Conservation (phyloP, 2,329 filamentous ascomycete genomes). For the Arachnopeziza araneosa region DNA sequence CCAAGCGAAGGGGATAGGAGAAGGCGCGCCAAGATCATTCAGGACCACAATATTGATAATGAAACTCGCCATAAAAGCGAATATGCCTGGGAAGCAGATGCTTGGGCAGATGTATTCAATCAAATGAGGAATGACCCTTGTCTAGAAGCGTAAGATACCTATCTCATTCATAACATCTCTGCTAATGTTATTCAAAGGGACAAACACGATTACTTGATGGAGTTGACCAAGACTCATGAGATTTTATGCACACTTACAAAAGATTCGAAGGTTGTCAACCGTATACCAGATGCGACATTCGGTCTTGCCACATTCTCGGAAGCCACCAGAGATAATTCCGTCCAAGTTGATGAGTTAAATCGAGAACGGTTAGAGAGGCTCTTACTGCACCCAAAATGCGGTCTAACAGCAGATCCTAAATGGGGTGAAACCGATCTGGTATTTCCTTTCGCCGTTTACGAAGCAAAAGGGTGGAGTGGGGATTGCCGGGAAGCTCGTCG, state of each 20-base stretch:
- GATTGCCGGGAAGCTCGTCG: constrained; percentile 5
- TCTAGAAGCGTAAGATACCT: not conserved
- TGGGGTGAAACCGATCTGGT: constrained; percentile 1
- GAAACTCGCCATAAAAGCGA: constrained; percentile 1
- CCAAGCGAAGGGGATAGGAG: not conserved
- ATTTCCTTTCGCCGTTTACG: constrained; percentile 3
- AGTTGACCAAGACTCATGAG: not conserved
- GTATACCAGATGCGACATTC: constrained; percentile 1
- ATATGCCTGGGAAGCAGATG: constrained; percentile 4
- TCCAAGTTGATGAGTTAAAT: not conserved
- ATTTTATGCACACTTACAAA: not conserved
- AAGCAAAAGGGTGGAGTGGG: constrained; percentile 8
- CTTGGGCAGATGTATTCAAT: not conserved
- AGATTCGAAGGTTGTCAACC: not conserved
- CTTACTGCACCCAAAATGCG: constrained; percentile 1
- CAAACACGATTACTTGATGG: not conserved
- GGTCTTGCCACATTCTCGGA: constrained; percentile 1
- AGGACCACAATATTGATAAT: not conserved
- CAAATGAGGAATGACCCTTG: not conserved
- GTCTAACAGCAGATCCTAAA: not conserved
- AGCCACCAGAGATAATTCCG: not conserved
- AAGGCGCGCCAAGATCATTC: not conserved
- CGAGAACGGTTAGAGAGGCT: constrained; percentile 1
- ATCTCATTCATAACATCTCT: not conserved
- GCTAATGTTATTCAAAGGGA: not conserved